Evolutionary conservation across 257 asterid species (phyloP), one percentile per base, ranked within the genome.

Genomic region (Scutellaria galericulata): DNA sequence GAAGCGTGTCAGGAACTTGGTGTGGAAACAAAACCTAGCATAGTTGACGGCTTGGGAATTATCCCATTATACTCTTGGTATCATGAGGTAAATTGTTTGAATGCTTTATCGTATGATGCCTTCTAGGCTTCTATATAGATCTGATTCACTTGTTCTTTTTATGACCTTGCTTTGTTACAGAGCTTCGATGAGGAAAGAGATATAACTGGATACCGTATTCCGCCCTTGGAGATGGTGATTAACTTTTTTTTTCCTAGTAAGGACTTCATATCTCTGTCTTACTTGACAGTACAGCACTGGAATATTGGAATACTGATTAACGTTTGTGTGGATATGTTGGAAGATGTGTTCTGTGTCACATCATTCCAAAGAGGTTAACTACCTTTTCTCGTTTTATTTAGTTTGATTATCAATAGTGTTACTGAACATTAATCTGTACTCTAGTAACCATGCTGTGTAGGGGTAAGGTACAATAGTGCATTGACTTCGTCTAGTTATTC

Each of bases 171-270:
- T 68, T 69, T 69, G 44, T 68, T 67, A 60, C 89, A 92, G 96
- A 86, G 96, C 86, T 92, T 92, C 77, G 98, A 92, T 77, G 88
- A 54, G 75, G 98, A 92, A 85, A 80, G 67, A 77, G 98, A 92
- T 79, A 83, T 90, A 59, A 76, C 88, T 59, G 94, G 92, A 71
- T 48, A 88, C 75, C 93, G 81, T 9, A 79, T 92, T 75, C 96
- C 96, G 22, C 77, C 96, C 22, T 69, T 92, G 91, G 96, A 83
- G 88, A 90, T 90, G 98, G 98, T 90, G 96, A 88, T 86, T 92
- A 76, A 86, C 96, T 85, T 83, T 87, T 95, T 81, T 85, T 89
- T 81, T 80, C 88, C 90, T 86, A 22, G 93, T 86, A 87, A 87
- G 95, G 83, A 78, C 76, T 84, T 83, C 76, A 56, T 35, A 76